Base-by-base conservation (phyloP, 108 stramenopile species). In the Cyclotella sp. region DNA sequence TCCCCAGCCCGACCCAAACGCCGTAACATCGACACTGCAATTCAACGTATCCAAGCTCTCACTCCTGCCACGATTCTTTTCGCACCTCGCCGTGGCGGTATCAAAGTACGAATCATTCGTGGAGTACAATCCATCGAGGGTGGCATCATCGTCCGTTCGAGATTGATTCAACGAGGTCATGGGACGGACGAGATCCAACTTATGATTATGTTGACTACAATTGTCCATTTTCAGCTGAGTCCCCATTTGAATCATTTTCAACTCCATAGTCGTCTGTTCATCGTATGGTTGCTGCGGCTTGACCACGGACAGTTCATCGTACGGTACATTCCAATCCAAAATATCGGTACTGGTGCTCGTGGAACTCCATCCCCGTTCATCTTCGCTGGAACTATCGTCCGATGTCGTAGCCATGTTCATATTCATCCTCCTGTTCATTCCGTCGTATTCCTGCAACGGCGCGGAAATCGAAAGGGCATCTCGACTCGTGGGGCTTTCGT, bases 281-380 rank as follows among this genome's bases (percentile, higher is more conserved):
- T 62, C 61, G 19, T 62, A 62, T 1, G 61, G 61, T 16, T 34
- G 9, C 29, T 40, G 34, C 29, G 0, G 16, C 14, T n/a, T 26
- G 16, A 27, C 59, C 22, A 9, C 9, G 1, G 15, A 40, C n/a
- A 12, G 3, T 16, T 42, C 61, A 62, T 57, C 55, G 24, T 22
- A 19, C 55, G 55, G 55, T 1, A 24, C 61, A 42, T 62, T 62
- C 61, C 61, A 62, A 62, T 62, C 61, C 39, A 62, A 21, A 40
- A 40, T 30, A 40, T 62, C 61, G 2, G 39, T 62, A 30, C n/a
- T 19, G 39, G 61, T 62, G 10, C 29, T 34, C 11, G 34, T 11
- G 14, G 61, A 40, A 62, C 61, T 62, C 61, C 61, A 62, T 62
- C 61, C 61, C 18, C 18, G 13, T 13, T 62, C 61, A 62, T 62